Evolutionary conservation across 106 monocot genomes (phyloP).

Genomic region (Dendrobium catenatum): DNA sequence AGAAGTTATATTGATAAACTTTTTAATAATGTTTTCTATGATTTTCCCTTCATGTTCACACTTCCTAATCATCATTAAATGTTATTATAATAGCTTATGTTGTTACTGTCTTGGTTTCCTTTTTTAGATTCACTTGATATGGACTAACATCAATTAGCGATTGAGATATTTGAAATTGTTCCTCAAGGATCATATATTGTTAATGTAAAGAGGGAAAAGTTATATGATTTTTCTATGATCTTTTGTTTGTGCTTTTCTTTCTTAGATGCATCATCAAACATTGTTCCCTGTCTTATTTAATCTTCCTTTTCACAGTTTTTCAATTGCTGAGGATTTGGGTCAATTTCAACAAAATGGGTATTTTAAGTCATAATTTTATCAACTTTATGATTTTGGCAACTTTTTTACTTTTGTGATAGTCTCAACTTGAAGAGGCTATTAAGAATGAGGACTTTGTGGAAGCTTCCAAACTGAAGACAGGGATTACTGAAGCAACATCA

Average conservation of each 20-base stretch:
- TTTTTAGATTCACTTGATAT: too few species aligned
- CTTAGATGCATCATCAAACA: not conserved
- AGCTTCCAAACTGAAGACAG: conserved; percentile 67
- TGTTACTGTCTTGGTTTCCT: too few species aligned
- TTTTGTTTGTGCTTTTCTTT: not conserved
- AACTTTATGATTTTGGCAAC: not conserved
- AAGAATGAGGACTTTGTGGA: conserved; percentile 86
- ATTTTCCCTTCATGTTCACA: too few species aligned
- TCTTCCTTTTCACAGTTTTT: not conserved
- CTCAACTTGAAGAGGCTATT: conserved; percentile 91
- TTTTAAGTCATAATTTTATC: not conserved
- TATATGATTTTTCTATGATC: not conserved
- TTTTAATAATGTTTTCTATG: too few species aligned
- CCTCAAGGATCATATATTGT: not conserved
- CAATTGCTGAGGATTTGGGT: not conserved
- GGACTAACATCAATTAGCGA: too few species aligned
- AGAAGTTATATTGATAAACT: too few species aligned
- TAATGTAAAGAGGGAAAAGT: not conserved
- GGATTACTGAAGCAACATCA: conserved; percentile 60
- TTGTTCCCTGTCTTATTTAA: too few species aligned
- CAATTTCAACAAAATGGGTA: not conserved
- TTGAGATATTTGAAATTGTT: not conserved
- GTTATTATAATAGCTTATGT: too few species aligned
- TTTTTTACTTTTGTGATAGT: conserved; percentile 28
- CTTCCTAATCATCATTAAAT: too few species aligned